These are phyloP conservation scores for Rhodotorula sphaerocarpa DNA, from an alignment of 768 basidiomycete species.

Conservation along the genomic window DNA sequence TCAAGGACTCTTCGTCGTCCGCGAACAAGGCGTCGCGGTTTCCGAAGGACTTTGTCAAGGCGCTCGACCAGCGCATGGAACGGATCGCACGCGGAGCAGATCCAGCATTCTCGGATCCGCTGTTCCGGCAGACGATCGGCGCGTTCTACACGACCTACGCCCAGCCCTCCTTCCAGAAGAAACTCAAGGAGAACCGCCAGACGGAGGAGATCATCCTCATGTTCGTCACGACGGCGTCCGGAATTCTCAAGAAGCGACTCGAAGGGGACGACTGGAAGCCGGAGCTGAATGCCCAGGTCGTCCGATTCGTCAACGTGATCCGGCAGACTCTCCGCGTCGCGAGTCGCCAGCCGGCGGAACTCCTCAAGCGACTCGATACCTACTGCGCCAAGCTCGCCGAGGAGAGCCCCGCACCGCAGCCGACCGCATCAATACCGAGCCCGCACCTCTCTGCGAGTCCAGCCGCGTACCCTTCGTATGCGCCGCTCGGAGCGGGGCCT, in stretches of 20 bases:
- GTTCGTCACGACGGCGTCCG: conserved; percentile 85
- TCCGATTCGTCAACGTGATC: conserved; percentile 74
- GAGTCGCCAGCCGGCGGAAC: conserved; percentile 63
- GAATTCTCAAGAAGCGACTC: conserved; percentile 68
- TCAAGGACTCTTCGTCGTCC: conserved; percentile 22
- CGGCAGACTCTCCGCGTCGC: conserved; percentile 57
- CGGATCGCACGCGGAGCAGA: conserved; percentile 91
- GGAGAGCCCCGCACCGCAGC: conserved; percentile 46
- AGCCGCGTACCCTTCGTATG: conserved; percentile 18
- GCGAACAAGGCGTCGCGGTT: conserved; percentile 46
- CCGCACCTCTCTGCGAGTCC: conserved; percentile 47
- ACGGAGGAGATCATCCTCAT: conserved; percentile 94
- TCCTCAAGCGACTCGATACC: conserved; percentile 69
- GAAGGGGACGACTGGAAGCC: conserved; percentile 77
- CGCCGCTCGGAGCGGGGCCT: conserved; percentile 47
- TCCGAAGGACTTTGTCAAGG: conserved; percentile 86
- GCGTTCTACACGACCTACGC: conserved; percentile 86
- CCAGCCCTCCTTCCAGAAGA: conserved; percentile 71
- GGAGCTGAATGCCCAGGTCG: conserved; percentile 85
- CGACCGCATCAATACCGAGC: conserved; percentile 42
- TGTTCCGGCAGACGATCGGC: conserved; percentile 79
- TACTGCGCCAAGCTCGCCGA: conserved; percentile 68
- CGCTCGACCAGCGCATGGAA: conserved; percentile 79
- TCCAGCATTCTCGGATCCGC: conserved; percentile 55
- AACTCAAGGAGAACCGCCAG: conserved; percentile 93